A percentile compares a stretch with the other conserved stretches of the same genome.
Conservation (phyloP, 2,329 filamentous ascomycete genomes). For the Celoporthe dispersa region DNA sequence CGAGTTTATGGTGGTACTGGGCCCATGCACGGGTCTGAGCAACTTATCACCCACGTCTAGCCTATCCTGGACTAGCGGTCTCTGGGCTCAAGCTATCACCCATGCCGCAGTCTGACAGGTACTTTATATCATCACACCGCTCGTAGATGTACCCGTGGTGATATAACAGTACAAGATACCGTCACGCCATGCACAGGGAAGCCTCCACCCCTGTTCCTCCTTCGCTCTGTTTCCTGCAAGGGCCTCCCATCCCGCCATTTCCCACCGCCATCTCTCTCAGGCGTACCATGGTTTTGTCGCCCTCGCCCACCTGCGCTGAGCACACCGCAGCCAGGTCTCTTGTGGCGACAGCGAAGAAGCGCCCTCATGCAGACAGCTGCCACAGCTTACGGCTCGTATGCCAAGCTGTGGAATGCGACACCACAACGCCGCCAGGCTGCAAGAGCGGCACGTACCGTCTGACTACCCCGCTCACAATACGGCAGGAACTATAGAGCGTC, state of each 20-base stretch:
- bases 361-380: not conserved
- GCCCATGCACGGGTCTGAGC: not conserved
- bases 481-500: not conserved
- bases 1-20: not conserved
- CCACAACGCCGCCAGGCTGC: slow-evolving; percentile 2
- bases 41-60: not conserved
- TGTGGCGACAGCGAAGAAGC: not conserved
- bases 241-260: not conserved
- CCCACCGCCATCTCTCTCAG: not conserved
- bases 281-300: not conserved
- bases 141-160: accelerated
- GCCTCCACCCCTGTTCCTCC: not conserved
- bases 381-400: slow-evolving; percentile 1
- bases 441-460: slow-evolving; percentile 18
- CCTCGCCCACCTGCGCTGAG: not conserved
- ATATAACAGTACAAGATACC: accelerated
- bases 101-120: not conserved
- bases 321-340: not conserved
- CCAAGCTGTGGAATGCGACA: not conserved
- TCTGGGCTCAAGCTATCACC: not conserved
- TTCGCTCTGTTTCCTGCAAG: not conserved
- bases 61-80: slow-evolving; percentile 15
- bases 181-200: not conserved
- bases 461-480: not conserved
- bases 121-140: not conserved